phyloP scores from a whole-genome alignment of 2,329 filamentous ascomycete genomes.

The Fusarium subglutinans region DNA sequence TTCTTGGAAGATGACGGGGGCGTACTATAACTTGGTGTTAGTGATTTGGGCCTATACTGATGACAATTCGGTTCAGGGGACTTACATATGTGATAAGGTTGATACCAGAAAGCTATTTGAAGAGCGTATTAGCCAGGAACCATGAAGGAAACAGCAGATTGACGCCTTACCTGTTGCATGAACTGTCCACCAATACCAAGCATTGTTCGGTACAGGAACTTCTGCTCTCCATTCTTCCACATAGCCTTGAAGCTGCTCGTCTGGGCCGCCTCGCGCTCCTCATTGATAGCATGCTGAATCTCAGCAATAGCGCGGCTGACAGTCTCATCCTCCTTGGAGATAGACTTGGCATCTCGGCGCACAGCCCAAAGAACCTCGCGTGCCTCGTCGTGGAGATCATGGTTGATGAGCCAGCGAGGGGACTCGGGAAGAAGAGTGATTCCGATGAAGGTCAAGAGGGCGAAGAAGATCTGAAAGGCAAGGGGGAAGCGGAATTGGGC shows the following conservation, averaged over 20 bases:
- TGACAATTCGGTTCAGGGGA: background rate
- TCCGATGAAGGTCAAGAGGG: slow-evolving; percentile 47
- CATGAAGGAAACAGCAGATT: background rate
- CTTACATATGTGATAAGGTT: slow-evolving; percentile 48
- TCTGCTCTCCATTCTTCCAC: slow-evolving; percentile 54
- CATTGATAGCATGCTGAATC: slow-evolving; percentile 52
- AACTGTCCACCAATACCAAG: slow-evolving; percentile 56
- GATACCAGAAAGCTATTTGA: slow-evolving; percentile 41
- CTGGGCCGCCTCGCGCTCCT: slow-evolving; percentile 51
- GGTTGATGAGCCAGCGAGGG: slow-evolving; percentile 52
- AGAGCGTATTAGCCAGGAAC: background rate
- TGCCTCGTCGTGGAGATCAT: slow-evolving; percentile 55
- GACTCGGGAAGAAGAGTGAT: slow-evolving; percentile 55
- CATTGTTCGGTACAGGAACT: slow-evolving; percentile 51
- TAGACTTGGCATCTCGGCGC: slow-evolving; percentile 39
- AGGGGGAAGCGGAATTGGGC: slow-evolving; percentile 57
- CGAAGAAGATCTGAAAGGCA: slow-evolving; percentile 55
- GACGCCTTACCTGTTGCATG: slow-evolving; percentile 49
- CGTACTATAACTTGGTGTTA: slow-evolving; percentile 38
- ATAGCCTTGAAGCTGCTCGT: slow-evolving; percentile 48
- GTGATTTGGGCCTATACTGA: background rate
- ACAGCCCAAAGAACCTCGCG: slow-evolving; percentile 47
- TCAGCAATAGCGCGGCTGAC: slow-evolving; percentile 45
- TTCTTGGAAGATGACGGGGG: slow-evolving; percentile 56
- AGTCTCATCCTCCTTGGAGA: slow-evolving; percentile 40